Evolutionary conservation across 495 filamentous ascomycete genomes (phyloP), one percentile per base, ranked within the genome.

Genomic region (Penicillium bialowiezense): DNA sequence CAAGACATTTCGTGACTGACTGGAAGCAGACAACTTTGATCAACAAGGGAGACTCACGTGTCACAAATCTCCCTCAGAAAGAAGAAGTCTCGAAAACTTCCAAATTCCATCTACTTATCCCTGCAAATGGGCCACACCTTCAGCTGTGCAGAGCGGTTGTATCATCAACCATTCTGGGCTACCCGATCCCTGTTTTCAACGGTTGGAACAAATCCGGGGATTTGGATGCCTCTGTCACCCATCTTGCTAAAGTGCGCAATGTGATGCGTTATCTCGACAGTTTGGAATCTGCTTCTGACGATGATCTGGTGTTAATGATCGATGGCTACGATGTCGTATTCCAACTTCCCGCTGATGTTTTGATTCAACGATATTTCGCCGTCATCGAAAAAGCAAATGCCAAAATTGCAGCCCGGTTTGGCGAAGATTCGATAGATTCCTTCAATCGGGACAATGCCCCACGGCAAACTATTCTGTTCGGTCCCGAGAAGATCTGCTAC

Each of bases 301-400:
- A 56, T 17, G 53, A 56, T 40, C 44, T 56, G 0, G 53, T 56
- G 4, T 34, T 56, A 4, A 56, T 56, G 53, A 41, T 56, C 20
- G 53, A 56, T 19, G 48, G 48, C 5, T 51, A 47, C 29, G 53
- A 56, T 35, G 44, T 56, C 6, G 43, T 47, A 3, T 56, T 56
- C 44, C 53, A 56, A 21, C 34, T 51, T 10, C 48, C 48, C 3
- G 36, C 48, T 9, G 53, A 56, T 42, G 48, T 56, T n/a, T 29
- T 56, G 15, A 51, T 56, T 24, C 31, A 56, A 13, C 48, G 53
- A 8, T 56, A 56, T 21, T 56, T 56, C 18, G 48, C 43, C 10
- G 37, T 48, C 8, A 51, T 28, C 3, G 43, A 40, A 19, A 23
- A 37, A 5, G 53, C 48, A 3, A 44, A 26, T n/a, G 48, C 37